Conservation (phyloP, 208 protist genomes). For the Leishmania braziliensis region DNA sequence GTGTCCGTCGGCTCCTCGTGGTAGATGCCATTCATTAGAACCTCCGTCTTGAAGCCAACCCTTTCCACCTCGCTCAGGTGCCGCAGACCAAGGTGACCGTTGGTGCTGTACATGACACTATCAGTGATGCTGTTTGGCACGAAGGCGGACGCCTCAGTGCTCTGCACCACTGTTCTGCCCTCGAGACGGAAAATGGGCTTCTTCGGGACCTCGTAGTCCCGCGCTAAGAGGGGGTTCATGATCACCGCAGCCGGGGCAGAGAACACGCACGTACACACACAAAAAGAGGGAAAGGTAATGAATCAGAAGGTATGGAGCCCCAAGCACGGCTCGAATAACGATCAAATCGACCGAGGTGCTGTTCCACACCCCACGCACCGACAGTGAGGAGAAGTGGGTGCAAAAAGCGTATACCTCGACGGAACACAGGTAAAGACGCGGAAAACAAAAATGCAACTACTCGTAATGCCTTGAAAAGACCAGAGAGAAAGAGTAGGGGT, state of each 20-base stretch:
- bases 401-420: background rate
- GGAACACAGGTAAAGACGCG: background rate
- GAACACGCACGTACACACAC: background rate
- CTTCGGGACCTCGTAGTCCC: constrained; percentile 88
- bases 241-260: constrained; percentile 1
- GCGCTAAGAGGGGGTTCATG: constrained; percentile 51
- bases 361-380: background rate
- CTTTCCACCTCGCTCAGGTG: constrained; percentile 81
- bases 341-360: background rate
- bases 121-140: constrained; percentile 81
- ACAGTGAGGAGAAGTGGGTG: background rate
- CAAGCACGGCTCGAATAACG: background rate
- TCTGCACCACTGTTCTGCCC: constrained; percentile 76
- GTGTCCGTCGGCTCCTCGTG: constrained; percentile 40
- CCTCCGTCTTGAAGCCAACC: constrained; percentile 65
- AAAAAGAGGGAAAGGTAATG: background rate
- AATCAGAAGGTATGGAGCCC: background rate
- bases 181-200: constrained; percentile 83
- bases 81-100: constrained; percentile 80
- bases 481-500: background rate
- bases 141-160: constrained; percentile 73
- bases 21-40: constrained; percentile 84
- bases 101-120: constrained; percentile 88
- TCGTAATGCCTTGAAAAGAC: background rate
- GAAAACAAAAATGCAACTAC: background rate